These are phyloP conservation scores for Tilletiopsis washingtonensis DNA, from an alignment of 1,284 basidiomycete species.

Conservation along the genomic window DNA sequence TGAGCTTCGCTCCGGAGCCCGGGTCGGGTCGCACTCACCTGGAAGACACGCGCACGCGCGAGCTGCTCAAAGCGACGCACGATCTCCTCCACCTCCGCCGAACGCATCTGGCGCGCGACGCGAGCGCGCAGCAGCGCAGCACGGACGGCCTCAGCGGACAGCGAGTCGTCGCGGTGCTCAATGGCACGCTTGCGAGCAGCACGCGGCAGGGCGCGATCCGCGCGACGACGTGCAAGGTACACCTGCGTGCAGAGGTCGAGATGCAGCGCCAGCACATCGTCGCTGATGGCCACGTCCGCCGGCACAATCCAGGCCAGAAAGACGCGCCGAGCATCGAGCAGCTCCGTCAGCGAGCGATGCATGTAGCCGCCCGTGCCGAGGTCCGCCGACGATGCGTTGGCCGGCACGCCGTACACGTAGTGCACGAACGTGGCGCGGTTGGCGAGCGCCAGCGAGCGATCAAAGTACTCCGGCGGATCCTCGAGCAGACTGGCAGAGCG, in stretches of 20 bases:
- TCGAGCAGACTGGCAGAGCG: conserved; percentile 6
- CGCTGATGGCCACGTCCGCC: conserved; percentile 13
- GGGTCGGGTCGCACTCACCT: not conserved
- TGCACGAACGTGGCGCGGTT: conserved; percentile 36
- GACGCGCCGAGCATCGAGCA: conserved; percentile 26
- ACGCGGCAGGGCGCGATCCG: not conserved
- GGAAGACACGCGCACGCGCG: not conserved
- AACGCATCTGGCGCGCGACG: not conserved
- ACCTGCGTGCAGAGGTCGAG: conserved; percentile 37
- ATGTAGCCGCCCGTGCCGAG: not conserved
- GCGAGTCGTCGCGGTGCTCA: not conserved
- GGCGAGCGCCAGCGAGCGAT: conserved; percentile 28
- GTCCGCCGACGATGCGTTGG: no score
- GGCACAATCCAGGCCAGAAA: conserved; percentile 30
- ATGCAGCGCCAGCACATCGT: conserved; percentile 23
- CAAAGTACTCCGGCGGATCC: conserved; percentile 10
- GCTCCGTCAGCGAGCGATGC: conserved; percentile 20
- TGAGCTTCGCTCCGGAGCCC: not conserved
- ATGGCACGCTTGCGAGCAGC: not conserved
- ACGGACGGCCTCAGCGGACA: not conserved
- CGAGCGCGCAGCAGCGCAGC: not conserved
- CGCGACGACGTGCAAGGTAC: not conserved
- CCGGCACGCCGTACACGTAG: conserved; percentile 16
- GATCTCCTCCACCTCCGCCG: not conserved
- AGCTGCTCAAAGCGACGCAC: not conserved